phyloP scores from a whole-genome alignment of 2,329 filamentous ascomycete genomes.

The Lasiodiplodia sp. region DNA sequence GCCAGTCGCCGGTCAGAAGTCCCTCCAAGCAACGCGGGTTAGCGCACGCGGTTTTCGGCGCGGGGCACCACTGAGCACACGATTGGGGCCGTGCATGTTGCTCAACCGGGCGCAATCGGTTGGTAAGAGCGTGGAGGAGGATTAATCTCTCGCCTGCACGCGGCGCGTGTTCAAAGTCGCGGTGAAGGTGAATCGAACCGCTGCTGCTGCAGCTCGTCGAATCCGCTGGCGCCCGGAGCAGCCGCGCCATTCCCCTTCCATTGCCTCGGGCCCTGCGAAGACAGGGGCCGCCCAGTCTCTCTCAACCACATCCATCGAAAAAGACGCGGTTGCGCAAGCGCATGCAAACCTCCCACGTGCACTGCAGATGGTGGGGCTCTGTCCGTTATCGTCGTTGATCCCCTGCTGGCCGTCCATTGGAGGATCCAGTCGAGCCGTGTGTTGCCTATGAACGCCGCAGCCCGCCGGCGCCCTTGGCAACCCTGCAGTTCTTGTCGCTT shows the following conservation, averaged over 20 bases:
- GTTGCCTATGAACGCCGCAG: background rate
- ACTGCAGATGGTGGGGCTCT: background rate
- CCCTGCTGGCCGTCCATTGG: background rate
- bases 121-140: constrained; percentile 1
- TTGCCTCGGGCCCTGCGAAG: constrained; percentile 1
- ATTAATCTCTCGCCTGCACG: constrained; percentile 3
- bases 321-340: background rate
- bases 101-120: background rate
- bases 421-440: constrained; percentile 2
- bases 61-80: constrained; percentile 4
- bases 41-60: constrained; percentile 1
- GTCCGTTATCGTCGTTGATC: background rate
- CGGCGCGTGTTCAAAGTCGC: constrained; percentile 17
- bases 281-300: constrained; percentile 14
- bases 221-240: constrained; percentile 16
- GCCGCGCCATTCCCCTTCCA: constrained; percentile 5
- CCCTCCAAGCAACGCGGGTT: background rate
- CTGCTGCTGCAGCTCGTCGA: background rate
- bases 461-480: background rate
- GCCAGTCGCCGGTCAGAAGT: background rate
- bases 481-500: background rate
- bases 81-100: constrained; percentile 13
- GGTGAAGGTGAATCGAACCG: constrained; percentile 18
- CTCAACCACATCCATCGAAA: constrained; percentile 11
- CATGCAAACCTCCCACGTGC: background rate